These are phyloP conservation scores for Amaranthus hypochondriacus DNA, from an alignment of 148 eudicot genomes.

Conservation along the genomic window DNA sequence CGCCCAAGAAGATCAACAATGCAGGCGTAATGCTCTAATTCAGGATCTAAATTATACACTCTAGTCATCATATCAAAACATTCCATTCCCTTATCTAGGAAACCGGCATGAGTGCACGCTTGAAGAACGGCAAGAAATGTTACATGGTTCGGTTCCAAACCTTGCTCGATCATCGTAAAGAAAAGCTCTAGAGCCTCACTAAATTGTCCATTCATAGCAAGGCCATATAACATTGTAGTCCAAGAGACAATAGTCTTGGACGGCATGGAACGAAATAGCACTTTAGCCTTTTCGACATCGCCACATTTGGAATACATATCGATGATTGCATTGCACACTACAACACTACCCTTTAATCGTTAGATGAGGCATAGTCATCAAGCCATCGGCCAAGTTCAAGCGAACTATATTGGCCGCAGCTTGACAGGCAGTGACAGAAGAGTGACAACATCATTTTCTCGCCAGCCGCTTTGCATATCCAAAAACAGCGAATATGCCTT, in stretches of 20 bases:
- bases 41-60: constrained; percentile 37
- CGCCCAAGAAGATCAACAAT: constrained; percentile 75
- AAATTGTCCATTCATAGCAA: constrained; percentile 53
- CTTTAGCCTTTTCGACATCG: constrained; percentile 34
- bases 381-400: constrained; percentile 63
- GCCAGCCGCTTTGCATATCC: constrained; percentile 43
- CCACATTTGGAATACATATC: constrained; percentile 79
- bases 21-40: constrained; percentile 58
- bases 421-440: constrained; percentile 39
- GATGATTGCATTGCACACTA: constrained; percentile 47
- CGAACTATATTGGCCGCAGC: constrained; percentile 59
- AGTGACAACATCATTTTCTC: constrained; percentile 53
- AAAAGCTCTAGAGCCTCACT: constrained; percentile 46
- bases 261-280: constrained; percentile 42
- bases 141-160: constrained; percentile 49
- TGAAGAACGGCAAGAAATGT: constrained; percentile 66
- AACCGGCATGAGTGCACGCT: constrained; percentile 67
- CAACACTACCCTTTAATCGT: constrained; percentile 27
- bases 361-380: constrained; percentile 32
- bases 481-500: constrained; percentile 50
- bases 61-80: constrained; percentile 46
- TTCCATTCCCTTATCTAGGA: constrained; percentile 54
- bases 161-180: constrained; percentile 33
- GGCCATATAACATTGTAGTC: constrained; percentile 57
- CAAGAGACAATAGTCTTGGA: constrained; percentile 52